phyloP scores from a whole-genome alignment of 1,139 yeast species.

The Debaryomyces singareniensis region DNA sequence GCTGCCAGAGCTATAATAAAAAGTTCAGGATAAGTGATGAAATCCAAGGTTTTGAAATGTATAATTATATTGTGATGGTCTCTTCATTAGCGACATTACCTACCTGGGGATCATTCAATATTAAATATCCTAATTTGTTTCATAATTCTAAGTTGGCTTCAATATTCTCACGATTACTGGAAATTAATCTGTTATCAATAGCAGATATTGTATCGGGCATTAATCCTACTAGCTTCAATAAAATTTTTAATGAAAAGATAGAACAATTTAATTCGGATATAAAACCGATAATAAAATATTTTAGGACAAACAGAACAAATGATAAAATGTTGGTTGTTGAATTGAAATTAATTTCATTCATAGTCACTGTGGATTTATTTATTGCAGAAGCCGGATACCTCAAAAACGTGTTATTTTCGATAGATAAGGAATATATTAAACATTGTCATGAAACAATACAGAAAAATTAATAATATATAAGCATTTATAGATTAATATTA shows the following conservation, averaged over 20 bases:
- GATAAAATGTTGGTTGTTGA: conserved; percentile 7
- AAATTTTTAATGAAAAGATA: conserved; percentile 12
- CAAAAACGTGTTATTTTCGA: too few species aligned
- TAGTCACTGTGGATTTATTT: conserved; percentile 14
- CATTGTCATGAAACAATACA: too few species aligned
- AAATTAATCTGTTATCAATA: background rate
- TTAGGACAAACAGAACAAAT: conserved; percentile 2
- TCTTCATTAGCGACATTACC: conserved; percentile 15
- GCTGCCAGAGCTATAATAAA: conserved; percentile 5
- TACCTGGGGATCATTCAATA: conserved; percentile 20
- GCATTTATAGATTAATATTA: too few species aligned
- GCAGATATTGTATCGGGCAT: conserved; percentile 2
- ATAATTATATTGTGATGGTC: conserved; percentile 8
- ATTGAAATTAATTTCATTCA: conserved; percentile 15
- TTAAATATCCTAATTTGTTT: conserved; percentile 19
- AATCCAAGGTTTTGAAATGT: conserved; percentile 10
- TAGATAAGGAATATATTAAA: too few species aligned
- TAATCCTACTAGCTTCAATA: conserved; percentile 3
- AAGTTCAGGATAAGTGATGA: conserved; percentile 16
- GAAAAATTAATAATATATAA: conserved; percentile 3
- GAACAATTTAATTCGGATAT: conserved; percentile 10
- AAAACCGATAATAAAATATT: conserved; percentile 8
- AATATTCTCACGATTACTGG: conserved; percentile 1
- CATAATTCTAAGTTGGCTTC: conserved; percentile 4
- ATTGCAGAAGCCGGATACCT: too few species aligned